Base-by-base conservation (phyloP, 345 rosid species). In the Capsella bursapastoris region DNA sequence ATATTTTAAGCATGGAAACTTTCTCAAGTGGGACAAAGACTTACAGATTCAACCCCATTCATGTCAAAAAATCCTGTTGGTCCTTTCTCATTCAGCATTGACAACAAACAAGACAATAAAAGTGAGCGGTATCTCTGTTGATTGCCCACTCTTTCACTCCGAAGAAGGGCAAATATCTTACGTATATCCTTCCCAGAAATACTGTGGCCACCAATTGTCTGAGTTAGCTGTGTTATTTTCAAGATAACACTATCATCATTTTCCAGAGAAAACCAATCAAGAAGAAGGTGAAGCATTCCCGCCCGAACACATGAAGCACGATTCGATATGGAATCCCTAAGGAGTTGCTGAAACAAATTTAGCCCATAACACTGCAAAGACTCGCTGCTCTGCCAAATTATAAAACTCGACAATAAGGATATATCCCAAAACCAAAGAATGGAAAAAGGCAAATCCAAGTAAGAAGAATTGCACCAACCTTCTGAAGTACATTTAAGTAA, bases 351-450 rank as follows among this genome's bases (percentile, higher is more conserved):
- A 81, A 89, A 86, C 77, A 91, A 72, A 79, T 84, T 83, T 77
- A 94, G 91, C 82, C 98, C 97, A 80, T 84, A 66, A 76, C 86
- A 89, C 85, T 83, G 88, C 90, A 87, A 81, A 51, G 90, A 86
- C 70, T 87, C 97, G 85, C 98, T 94, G 98, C 98, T 91, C 98
- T 94, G 98, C 91, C 91, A 91, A 86, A 80, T 85, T 85, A 88
- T 70, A 88, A 82, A 84, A 78, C 63, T 79, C 70, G 73, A 62
- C 53, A 55, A 66, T 70, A 80, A 83, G 70, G 74, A 77, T 48
- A 77, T 63, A 70, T 28, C 34, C 58, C 38, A 56, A 71, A 51
- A 75, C 61, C 66, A 48, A 62, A 64, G 34, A 16, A 57, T 65
- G 4, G 29, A 31, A 29, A 45, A 71, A 68, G 55, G 29, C 6